Evolutionary conservation across 2,329 filamentous ascomycete species (phyloP).

Genomic region (Ophiocordyceps camponoti-leonardi): DNA sequence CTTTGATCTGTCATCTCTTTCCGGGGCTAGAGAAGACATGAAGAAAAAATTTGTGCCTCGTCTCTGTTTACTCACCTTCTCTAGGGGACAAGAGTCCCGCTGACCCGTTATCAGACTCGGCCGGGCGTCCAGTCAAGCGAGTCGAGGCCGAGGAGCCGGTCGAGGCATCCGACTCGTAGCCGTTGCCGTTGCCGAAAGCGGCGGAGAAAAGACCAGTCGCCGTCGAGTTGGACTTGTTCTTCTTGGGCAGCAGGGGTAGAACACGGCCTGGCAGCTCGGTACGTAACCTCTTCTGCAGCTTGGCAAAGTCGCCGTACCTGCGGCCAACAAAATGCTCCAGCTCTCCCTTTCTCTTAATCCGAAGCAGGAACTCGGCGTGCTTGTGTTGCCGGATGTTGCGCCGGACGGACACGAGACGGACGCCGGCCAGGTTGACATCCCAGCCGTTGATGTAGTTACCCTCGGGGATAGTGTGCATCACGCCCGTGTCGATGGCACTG

Average conservation of each 20-base stretch:
- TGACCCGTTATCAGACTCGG: slow-evolving; percentile 6
- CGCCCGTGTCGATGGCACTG: slow-evolving; percentile 76
- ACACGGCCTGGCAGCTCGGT: slow-evolving; percentile 83
- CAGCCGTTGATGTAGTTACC: slow-evolving; percentile 88
- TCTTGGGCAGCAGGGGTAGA: slow-evolving; percentile 69
- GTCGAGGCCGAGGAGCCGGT: slow-evolving; percentile 72
- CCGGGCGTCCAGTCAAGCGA: slow-evolving; percentile 27
- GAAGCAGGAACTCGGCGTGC: slow-evolving; percentile 83
- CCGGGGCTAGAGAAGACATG: too few species aligned
- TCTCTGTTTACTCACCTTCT: slow-evolving; percentile 1
- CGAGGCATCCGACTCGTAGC: slow-evolving; percentile 55
- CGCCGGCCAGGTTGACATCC: slow-evolving; percentile 91
- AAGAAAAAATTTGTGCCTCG: neutral
- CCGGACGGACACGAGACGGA: slow-evolving; percentile 65
- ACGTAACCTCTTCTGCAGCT: slow-evolving; percentile 61
- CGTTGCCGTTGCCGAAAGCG: slow-evolving; percentile 31
- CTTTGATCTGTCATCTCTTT: neutral
- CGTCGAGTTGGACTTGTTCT: slow-evolving; percentile 70
- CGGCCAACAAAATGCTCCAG: slow-evolving; percentile 66
- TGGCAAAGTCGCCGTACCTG: slow-evolving; percentile 75
- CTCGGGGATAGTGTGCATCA: slow-evolving; percentile 75
- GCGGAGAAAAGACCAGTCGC: slow-evolving; percentile 36
- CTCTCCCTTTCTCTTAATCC: slow-evolving; percentile 63
- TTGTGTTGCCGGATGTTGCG: slow-evolving; percentile 79
- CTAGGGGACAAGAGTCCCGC: slow-evolving; percentile 13